These are phyloP conservation scores for Brassica cretica DNA, from an alignment of 345 rosid genomes.

Conservation along the genomic window DNA sequence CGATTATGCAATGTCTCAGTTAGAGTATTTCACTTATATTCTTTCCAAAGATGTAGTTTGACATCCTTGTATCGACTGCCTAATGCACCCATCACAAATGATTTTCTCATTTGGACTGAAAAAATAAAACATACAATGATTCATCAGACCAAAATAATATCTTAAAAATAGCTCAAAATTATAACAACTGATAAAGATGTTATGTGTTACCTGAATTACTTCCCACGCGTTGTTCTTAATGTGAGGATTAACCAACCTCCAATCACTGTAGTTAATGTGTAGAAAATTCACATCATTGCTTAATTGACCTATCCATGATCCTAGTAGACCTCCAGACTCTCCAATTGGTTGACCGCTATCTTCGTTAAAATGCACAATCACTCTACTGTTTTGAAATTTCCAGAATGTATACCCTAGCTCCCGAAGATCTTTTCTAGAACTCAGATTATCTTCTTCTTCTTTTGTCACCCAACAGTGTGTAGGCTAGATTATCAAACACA, in stretches of 20 bases:
- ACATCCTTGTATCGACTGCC: conserved; percentile 4
- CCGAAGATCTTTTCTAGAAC: no score
- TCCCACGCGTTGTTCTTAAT: not conserved
- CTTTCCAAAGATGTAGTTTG: not conserved
- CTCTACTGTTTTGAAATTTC: not conserved
- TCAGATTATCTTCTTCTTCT: no score
- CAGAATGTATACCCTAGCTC: not conserved
- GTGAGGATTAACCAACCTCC: not conserved
- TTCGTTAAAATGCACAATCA: conserved; percentile 1
- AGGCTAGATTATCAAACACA: no score
- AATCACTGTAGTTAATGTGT: not conserved
- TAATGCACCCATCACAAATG: not conserved
- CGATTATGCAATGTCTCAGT: not conserved
- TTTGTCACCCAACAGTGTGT: no score
- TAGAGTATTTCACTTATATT: not conserved
- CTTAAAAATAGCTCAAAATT: not conserved
- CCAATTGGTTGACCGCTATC: not conserved
- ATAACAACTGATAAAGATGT: not conserved
- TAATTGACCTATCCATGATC: not conserved
- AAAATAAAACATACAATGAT: not conserved
- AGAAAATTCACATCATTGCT: not conserved
- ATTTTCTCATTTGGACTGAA: not conserved
- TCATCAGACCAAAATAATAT: not conserved
- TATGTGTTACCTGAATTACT: not conserved
- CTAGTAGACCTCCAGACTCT: not conserved